Base-by-base conservation (phyloP, 805 yeast species). In the Candida palmyrensis region DNA sequence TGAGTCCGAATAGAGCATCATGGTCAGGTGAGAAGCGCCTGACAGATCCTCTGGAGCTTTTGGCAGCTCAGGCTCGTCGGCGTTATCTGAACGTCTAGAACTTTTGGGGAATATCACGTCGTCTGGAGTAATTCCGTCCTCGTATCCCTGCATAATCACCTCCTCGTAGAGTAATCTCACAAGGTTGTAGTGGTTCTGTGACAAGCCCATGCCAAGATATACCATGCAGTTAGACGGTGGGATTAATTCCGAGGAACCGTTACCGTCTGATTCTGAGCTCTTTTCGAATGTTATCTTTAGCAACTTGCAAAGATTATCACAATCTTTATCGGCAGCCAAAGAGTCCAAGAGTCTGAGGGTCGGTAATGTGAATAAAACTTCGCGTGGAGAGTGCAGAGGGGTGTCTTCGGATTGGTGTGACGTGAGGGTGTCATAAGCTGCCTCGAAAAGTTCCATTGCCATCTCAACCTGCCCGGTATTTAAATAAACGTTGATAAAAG, bases 81-180 rank as follows among this genome's bases (percentile, higher is more conserved):
- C 27, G n/a, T n/a, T n/a, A n/a, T n/a, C n/a, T n/a, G n/a, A n/a
- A n/a, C n/a, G n/a, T n/a, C n/a, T n/a, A 21, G 23, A 9, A 21
- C 11, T 9, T 9, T 21, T 11, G 9, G 23, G 23, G 35, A 58
- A 41, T 4, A 61, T 35, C 1, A 49, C 47, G 13, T 57, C 56
- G 14, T 54, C 59, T 2, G 49, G 39, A 2, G 55, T 41, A 8
- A 54, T 39, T 0, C 43, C 43, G 14, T 45, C 36, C n/a, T 42
- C 39, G 18, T 51, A 45, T 2, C 49, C 60, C 12, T 39, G 40
- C 66, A 59, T 57, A 27, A 65, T 44, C 33, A 42, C 53, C 14
- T 45, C 41, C 11, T 46, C 51, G 38, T 62, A 62, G 2, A 60
- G 41, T 9, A 44, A 20, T 25, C 49, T 51, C 4, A 55, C 59